phyloP scores from a whole-genome alignment of 1,284 basidiomycete species.

The Rhodotorula sp. region DNA sequence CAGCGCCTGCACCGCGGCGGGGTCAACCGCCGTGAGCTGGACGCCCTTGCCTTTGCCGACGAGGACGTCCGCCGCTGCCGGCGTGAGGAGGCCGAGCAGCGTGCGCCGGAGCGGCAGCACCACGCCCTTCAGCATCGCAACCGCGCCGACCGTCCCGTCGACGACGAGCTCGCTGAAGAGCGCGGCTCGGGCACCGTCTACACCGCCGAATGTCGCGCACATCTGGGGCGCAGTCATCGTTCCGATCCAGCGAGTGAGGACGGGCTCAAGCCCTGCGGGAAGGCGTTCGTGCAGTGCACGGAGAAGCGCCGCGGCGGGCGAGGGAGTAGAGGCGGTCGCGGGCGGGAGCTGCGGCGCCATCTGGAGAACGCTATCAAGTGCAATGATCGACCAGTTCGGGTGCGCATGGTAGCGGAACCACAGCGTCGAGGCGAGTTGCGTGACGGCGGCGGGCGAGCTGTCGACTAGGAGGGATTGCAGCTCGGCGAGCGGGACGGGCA shows the following conservation, averaged over 20 bases:
- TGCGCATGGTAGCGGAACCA: constrained; percentile 74
- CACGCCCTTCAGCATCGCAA: constrained; percentile 9
- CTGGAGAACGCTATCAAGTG: constrained; percentile 71
- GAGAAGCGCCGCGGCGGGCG: constrained; percentile 5
- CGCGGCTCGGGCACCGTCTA: not conserved
- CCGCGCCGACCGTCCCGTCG: constrained; percentile 19
- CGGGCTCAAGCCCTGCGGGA: constrained; percentile 9
- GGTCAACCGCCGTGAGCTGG: not conserved
- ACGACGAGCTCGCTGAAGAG: constrained; percentile 27
- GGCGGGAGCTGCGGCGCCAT: constrained; percentile 17
- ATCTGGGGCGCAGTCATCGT: not conserved
- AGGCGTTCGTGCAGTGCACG: constrained; percentile 28
- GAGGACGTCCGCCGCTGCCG: not conserved
- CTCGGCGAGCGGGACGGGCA: constrained; percentile 25
- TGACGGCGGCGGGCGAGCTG: constrained; percentile 15
- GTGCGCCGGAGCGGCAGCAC: constrained; percentile 23
- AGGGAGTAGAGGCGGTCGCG: not conserved
- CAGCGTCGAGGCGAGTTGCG: constrained; percentile 53
- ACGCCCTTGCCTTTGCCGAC: not conserved
- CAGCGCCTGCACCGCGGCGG: constrained; percentile 1
- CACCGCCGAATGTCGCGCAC: constrained; percentile 15
- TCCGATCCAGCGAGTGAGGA: constrained; percentile 21
- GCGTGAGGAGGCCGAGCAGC: constrained; percentile 3
- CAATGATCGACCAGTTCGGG: constrained; percentile 71
- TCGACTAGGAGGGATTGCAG: constrained; percentile 36